Evolutionary conservation across 345 rosid species (phyloP).

Genomic region (Microcos paniculata): DNA sequence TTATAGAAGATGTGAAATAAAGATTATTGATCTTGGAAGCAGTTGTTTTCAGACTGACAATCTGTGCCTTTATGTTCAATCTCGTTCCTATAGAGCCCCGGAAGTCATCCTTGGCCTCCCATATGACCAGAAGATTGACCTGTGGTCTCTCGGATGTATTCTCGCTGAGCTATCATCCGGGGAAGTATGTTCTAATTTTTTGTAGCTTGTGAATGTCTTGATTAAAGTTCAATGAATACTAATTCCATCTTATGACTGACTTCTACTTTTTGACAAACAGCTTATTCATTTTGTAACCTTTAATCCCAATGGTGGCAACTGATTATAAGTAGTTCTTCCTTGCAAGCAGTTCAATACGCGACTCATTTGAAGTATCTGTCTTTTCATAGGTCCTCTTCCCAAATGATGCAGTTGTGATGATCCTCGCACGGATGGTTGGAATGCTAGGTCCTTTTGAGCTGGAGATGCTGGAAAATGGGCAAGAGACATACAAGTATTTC

Average conservation of each 20-base stretch:
- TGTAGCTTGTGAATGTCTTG: not conserved
- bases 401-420: slow-evolving; percentile 72
- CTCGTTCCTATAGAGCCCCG: slow-evolving; percentile 97
- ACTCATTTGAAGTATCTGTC: not conserved
- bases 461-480: slow-evolving; percentile 77
- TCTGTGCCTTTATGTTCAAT: slow-evolving; percentile 82
- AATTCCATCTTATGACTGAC: not conserved
- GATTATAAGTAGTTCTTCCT: not conserved
- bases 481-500: slow-evolving; percentile 82
- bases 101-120: slow-evolving; percentile 96
- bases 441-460: slow-evolving; percentile 76
- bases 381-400: slow-evolving; percentile 80
- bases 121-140: slow-evolving; percentile 80
- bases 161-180: slow-evolving; percentile 91
- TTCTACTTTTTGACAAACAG: not conserved
- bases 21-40: slow-evolving; percentile 98
- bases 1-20: slow-evolving; percentile 71
- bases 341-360: not conserved
- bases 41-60: slow-evolving; percentile 87
- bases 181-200: slow-evolving; percentile 52
- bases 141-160: slow-evolving; percentile 98
- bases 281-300: not conserved
- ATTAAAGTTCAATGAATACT: not conserved
- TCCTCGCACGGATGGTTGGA: slow-evolving; percentile 70
- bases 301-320: not conserved